Conservation (phyloP, 768 basidiomycete genomes). For the Lentinula detonsa region DNA sequence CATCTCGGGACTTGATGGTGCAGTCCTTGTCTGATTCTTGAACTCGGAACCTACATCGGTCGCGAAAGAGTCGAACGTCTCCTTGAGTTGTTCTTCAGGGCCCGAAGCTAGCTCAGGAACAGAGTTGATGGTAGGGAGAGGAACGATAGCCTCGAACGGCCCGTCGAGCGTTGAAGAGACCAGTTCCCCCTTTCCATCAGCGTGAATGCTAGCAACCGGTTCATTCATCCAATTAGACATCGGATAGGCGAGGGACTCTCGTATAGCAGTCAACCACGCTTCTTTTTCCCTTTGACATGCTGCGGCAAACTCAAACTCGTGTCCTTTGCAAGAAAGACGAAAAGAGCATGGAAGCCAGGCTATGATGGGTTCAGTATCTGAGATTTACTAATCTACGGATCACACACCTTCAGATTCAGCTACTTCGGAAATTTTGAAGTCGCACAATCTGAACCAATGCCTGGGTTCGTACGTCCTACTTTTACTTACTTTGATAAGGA, state of each 20-base stretch:
- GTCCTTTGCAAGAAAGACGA: slow-evolving; percentile 60
- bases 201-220: slow-evolving; percentile 56
- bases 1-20: slow-evolving; percentile 11
- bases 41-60: slow-evolving; percentile 3
- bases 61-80: slow-evolving; percentile 7
- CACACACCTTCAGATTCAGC: slow-evolving; percentile 68
- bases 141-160: slow-evolving; percentile 31
- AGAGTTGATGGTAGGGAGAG: slow-evolving; percentile 50
- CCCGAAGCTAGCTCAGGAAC: slow-evolving; percentile 40
- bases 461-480: slow-evolving; percentile 76
- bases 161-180: slow-evolving; percentile 28
- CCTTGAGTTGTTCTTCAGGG: not conserved
- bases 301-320: slow-evolving; percentile 82
- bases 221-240: slow-evolving; percentile 48
- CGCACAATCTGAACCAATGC: slow-evolving; percentile 80
- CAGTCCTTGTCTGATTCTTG: slow-evolving; percentile 15
- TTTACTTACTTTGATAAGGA: slow-evolving; percentile 83
- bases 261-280: slow-evolving; percentile 76
- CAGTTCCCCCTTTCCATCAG: slow-evolving; percentile 36
- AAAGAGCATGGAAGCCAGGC: slow-evolving; percentile 80
- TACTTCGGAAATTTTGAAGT: slow-evolving; percentile 65
- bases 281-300: slow-evolving; percentile 81
- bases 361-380: slow-evolving; percentile 20
- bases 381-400: not conserved
- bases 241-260: slow-evolving; percentile 38